Conservation (phyloP, 2,329 filamentous ascomycete genomes). For the Tolypocladium pustulatum region DNA sequence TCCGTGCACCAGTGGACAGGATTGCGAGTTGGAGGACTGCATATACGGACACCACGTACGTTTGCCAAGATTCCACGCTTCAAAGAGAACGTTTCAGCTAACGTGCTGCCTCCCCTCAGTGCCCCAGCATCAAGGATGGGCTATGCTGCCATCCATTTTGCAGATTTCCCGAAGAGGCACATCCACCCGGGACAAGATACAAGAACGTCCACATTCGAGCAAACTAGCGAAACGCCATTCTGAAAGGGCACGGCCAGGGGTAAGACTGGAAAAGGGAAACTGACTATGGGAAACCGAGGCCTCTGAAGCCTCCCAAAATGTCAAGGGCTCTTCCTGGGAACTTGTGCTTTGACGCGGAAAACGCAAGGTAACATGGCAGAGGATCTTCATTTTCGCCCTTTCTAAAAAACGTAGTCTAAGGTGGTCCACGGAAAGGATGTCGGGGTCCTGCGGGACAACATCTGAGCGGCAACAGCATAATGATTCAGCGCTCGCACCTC, state of each 20-base stretch:
- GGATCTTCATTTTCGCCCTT: too few species aligned
- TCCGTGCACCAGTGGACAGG: conserved; percentile 45
- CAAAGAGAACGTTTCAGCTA: neutral
- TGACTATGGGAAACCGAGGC: neutral
- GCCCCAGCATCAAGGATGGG: conserved; percentile 40
- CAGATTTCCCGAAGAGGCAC: conserved; percentile 40
- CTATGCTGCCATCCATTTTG: conserved; percentile 44
- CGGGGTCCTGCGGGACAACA: too few species aligned
- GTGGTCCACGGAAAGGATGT: too few species aligned
- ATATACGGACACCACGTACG: conserved; percentile 54
- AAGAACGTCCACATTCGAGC: conserved; percentile 23
- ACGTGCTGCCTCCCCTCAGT: conserved; percentile 23
- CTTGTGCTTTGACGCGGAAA: too few species aligned
- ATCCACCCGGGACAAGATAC: conserved; percentile 47
- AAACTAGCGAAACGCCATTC: conserved; percentile 13
- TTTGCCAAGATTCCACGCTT: conserved; percentile 3
- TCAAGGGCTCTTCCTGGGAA: neutral
- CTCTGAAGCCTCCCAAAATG: neutral
- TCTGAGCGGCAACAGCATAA: neutral
- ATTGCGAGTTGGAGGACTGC: conserved; percentile 46
- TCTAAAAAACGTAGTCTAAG: too few species aligned
- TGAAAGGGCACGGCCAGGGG: neutral
- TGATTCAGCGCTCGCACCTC: neutral
- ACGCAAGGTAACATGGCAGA: neutral
- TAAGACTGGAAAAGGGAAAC: neutral